Evolutionary conservation across 2,329 filamentous ascomycete species (phyloP).

Genomic region (Knufia petricola): DNA sequence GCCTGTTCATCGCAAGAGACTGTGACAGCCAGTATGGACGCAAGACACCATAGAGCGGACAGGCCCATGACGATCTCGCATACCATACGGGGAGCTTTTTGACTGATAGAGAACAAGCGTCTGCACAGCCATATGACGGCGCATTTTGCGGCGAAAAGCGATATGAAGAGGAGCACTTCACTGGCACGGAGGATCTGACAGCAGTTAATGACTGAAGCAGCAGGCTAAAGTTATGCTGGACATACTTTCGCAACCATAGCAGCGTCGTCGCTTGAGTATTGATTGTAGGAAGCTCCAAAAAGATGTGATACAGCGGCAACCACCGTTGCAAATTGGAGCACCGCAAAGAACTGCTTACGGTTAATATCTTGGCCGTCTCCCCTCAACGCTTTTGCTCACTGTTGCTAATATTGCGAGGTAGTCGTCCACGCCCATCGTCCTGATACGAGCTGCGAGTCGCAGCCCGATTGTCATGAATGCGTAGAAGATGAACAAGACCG

Average conservation of each 20-base stretch:
- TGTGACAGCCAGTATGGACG: constrained; percentile 12
- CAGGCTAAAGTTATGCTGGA: too few relatives aligned
- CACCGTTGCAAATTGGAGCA: constrained; percentile 11
- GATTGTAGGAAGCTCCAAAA: constrained; percentile 12
- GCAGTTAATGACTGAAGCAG: too few relatives aligned
- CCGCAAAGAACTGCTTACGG: constrained; percentile 9
- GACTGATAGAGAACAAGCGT: constrained; percentile 11
- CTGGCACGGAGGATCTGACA: constrained; percentile 13
- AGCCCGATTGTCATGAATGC: constrained; percentile 14
- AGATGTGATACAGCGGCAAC: constrained; percentile 11
- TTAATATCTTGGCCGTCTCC: not conserved
- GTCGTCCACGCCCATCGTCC: constrained; percentile 15
- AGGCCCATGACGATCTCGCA: constrained; percentile 12
- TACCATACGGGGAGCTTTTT: constrained; percentile 7
- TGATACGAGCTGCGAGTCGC: constrained; percentile 11
- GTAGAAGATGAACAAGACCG: constrained; percentile 13
- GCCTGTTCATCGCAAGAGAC: constrained; percentile 8
- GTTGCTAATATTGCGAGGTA: constrained; percentile 13
- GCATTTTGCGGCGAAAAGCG: constrained; percentile 13
- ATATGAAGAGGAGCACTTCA: constrained; percentile 14
- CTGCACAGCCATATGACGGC: constrained; percentile 14
- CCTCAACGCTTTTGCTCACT: constrained; percentile 2
- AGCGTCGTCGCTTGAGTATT: constrained; percentile 6
- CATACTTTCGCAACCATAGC: constrained; percentile 9
- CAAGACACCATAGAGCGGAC: constrained; percentile 13